Evolutionary conservation across 768 basidiomycete genomes (phyloP).

Genomic region (Astraeus odoratus): DNA sequence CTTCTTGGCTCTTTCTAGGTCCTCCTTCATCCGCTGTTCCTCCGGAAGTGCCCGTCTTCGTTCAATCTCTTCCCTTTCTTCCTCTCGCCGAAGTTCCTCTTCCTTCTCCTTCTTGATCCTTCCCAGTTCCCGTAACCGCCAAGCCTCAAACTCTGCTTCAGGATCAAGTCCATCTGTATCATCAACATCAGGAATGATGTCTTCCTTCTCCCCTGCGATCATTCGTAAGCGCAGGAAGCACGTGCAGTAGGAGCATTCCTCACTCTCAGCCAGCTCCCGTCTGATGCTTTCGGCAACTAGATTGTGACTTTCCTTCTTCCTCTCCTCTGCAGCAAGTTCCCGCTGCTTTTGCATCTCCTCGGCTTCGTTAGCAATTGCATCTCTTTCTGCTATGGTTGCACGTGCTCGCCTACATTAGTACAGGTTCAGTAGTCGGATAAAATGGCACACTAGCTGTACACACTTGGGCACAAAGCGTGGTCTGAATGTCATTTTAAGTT

Average conservation of each 20-base stretch:
- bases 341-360: constrained; percentile 68
- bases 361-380: constrained; percentile 59
- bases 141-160: constrained; percentile 86
- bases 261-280: constrained; percentile 88
- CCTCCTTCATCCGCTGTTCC: constrained; percentile 87
- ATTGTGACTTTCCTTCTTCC: constrained; percentile 83
- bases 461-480: constrained; percentile 96
- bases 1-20: constrained; percentile 79
- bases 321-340: constrained; percentile 72
- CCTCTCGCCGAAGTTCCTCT: constrained; percentile 70
- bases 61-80: constrained; percentile 88
- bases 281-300: constrained; percentile 92
- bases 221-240: constrained; percentile 1
- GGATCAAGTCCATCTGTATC: constrained; percentile 94
- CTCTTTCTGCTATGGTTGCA: constrained; percentile 63
- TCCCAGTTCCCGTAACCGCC: constrained; percentile 90
- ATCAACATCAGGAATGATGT: constrained; percentile 79
- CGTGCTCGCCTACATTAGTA: constrained; percentile 55
- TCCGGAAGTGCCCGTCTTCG: constrained; percentile 88
- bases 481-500: constrained; percentile 70
- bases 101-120: constrained; percentile 94
- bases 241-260: constrained; percentile 21
- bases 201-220: constrained; percentile 77
- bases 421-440: not conserved
- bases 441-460: not conserved